Conservation (phyloP, 2,329 filamentous ascomycete genomes). For the Ophiostoma himal-ulmi region DNA sequence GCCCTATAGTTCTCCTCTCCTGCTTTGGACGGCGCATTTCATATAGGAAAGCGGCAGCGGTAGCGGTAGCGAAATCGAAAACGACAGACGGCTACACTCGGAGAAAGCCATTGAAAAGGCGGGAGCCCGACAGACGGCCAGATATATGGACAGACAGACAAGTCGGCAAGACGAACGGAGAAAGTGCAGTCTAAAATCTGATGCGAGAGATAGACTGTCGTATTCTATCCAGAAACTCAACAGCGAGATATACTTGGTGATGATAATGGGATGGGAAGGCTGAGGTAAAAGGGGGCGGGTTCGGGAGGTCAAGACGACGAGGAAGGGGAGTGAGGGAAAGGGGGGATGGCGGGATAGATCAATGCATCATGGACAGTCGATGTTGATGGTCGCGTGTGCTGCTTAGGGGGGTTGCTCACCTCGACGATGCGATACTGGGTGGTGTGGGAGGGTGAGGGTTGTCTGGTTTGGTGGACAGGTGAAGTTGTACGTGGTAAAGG, state of each 20-base stretch:
- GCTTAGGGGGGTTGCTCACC: constrained; percentile 10
- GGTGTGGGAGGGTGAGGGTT: constrained; percentile 3
- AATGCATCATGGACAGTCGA: not conserved
- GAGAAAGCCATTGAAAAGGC: not conserved
- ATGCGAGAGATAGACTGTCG: not conserved
- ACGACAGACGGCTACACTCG: not conserved
- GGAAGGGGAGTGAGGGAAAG: not conserved
- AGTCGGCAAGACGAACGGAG: not conserved
- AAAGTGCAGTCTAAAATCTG: not conserved
- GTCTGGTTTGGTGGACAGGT: constrained; percentile 15
- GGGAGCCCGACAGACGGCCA: not conserved
- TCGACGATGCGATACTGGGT: constrained; percentile 14
- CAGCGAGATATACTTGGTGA: not conserved
- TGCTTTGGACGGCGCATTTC: not conserved
- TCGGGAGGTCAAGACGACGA: constrained; percentile 1
- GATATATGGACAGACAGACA: not conserved
- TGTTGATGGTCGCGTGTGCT: not conserved
- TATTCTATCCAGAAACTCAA: not conserved
- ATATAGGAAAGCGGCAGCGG: not conserved
- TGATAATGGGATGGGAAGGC: constrained; percentile 14
- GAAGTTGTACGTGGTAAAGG: constrained; percentile 17
- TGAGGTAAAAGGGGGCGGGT: constrained; percentile 14
- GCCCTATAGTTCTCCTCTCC: not conserved
- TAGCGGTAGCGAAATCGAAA: not conserved
- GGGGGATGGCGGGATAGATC: not conserved